Evolutionary conservation across 169 alveolate genomes (phyloP).

Genomic region (Eimeria tenella): DNA sequence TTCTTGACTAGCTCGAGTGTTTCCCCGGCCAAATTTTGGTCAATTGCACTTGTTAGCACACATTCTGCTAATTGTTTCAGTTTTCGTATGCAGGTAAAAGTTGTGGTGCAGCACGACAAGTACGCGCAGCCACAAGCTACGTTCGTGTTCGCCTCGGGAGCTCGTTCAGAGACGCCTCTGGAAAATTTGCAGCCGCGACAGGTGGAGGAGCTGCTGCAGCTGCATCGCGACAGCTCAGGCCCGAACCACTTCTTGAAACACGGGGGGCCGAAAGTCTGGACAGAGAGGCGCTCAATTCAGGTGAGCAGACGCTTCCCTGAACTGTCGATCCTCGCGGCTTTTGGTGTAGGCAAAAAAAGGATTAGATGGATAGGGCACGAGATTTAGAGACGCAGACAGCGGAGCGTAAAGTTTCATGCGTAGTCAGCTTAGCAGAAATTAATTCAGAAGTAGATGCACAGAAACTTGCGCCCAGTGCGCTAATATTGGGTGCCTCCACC

Average conservation of each 20-base stretch:
- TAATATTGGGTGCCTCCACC: no score
- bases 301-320: slow-evolving; percentile 37
- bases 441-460: no score
- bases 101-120: slow-evolving; percentile 70
- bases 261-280: slow-evolving; percentile 83
- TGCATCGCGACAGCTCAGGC: slow-evolving; percentile 78
- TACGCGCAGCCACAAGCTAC: slow-evolving; percentile 58
- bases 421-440: no score
- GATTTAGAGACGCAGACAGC: no score
- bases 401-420: no score
- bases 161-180: slow-evolving; percentile 86
- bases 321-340: background rate
- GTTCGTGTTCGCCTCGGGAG: slow-evolving; percentile 43
- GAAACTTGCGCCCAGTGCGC: no score
- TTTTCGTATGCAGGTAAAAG: slow-evolving; percentile 57
- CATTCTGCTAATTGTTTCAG: background rate
- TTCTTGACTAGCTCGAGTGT: no score
- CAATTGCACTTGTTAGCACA: no score
- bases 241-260: slow-evolving; percentile 78
- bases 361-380: no score
- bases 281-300: slow-evolving; percentile 81
- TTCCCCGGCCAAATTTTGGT: no score
- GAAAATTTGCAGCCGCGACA: slow-evolving; percentile 88
- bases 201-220: slow-evolving; percentile 78
- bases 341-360: background rate